Percentiles rank a stretch among this genome's conserved stretches.
Conservation (phyloP, 257 asterid genomes). For the Forsythia suspensa region DNA sequence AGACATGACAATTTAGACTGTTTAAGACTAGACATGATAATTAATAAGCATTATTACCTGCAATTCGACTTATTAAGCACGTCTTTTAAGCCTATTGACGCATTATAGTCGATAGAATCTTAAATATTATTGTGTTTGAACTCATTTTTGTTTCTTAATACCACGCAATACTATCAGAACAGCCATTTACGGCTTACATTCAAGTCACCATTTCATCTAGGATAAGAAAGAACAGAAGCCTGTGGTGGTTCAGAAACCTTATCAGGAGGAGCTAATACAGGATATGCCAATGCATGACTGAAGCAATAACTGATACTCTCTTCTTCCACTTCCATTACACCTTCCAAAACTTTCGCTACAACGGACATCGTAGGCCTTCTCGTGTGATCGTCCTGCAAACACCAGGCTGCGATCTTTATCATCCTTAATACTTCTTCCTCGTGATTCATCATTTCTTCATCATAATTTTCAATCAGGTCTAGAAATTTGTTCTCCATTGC, state of each 20-base stretch:
- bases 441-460: conserved; percentile 4
- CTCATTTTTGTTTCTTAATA: too few relatives aligned
- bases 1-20: too few relatives aligned
- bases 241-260: neutral
- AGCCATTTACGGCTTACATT: neutral
- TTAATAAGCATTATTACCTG: too few relatives aligned
- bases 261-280: neutral
- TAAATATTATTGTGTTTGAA: too few relatives aligned
- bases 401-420: conserved; percentile 25
- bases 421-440: conserved; percentile 19
- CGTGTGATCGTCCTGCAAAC: conserved; percentile 27
- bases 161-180: too few relatives aligned
- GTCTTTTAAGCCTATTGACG: too few relatives aligned
- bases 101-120: too few relatives aligned
- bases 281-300: neutral
- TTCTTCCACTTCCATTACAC: conserved; percentile 15
- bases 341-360: conserved; percentile 28
- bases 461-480: conserved; percentile 21
- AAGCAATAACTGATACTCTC: neutral
- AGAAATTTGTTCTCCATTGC: conserved; percentile 12
- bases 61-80: too few relatives aligned
- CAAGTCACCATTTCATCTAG: neutral
- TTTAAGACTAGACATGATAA: too few relatives aligned
- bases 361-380: conserved; percentile 30
- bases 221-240: neutral